phyloP scores from a whole-genome alignment of 106 monocot genomes.

The Narthecium ossifragum region DNA sequence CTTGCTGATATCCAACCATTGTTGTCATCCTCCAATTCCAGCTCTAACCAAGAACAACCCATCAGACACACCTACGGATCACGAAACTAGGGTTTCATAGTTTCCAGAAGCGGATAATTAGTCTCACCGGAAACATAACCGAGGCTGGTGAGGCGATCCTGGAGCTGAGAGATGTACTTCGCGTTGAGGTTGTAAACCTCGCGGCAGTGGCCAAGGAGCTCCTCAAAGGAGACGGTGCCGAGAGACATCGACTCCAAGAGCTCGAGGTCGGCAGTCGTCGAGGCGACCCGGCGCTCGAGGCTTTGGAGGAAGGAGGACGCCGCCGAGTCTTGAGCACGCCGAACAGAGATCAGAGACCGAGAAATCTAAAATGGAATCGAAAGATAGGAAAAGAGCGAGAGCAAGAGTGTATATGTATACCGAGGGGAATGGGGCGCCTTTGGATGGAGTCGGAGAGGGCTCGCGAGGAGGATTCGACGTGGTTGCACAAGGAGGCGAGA shows the following conservation, averaged over 20 bases:
- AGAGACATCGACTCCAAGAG: constrained; percentile 65
- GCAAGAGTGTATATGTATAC: constrained; percentile 10
- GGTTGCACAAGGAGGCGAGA: constrained; percentile 52
- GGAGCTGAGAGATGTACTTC: constrained; percentile 30
- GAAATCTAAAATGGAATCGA: background rate
- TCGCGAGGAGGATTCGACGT: constrained; percentile 40
- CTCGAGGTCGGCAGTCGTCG: constrained; percentile 44
- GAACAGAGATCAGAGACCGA: background rate
- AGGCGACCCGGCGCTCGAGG: constrained; percentile 36
- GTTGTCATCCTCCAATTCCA: constrained; percentile 14
- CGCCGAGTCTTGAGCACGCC: constrained; percentile 40
- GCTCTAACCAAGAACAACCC: constrained; percentile 12
- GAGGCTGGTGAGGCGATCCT: constrained; percentile 33
- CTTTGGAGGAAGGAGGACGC: constrained; percentile 43
- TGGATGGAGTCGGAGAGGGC: constrained; percentile 61
- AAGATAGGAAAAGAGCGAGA: background rate
- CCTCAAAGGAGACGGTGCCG: constrained; percentile 83
- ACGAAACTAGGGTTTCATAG: background rate
- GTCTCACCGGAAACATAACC: constrained; percentile 59
- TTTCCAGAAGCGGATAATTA: no score
- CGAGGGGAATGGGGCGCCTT: constrained; percentile 58
- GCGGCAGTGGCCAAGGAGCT: constrained; percentile 76
- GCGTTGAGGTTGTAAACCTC: constrained; percentile 54
- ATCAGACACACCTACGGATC: background rate
- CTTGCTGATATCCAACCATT: background rate